These are phyloP conservation scores for Microsporum canis DNA, from an alignment of 2,329 filamentous ascomycete genomes.

Conservation along the genomic window DNA sequence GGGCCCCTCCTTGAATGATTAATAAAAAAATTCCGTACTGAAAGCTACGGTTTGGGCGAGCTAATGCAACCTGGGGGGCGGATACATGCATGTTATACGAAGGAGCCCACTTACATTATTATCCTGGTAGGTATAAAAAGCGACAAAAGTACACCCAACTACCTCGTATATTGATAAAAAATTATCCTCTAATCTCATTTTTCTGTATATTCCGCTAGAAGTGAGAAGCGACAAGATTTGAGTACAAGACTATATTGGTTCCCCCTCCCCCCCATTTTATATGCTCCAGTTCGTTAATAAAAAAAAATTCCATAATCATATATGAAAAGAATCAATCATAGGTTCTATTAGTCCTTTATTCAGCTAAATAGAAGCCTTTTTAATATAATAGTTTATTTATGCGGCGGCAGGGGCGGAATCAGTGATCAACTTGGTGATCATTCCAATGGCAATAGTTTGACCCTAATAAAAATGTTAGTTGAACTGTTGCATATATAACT, in stretches of 20 bases:
- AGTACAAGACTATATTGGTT: background rate
- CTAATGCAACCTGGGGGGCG: background rate
- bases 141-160: background rate
- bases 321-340: background rate
- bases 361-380: background rate
- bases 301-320: background rate
- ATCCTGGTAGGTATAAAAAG: background rate
- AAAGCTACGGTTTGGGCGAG: background rate
- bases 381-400: background rate
- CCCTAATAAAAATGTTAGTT: slow-evolving; percentile 46
- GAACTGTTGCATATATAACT: background rate
- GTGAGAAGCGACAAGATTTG: background rate
- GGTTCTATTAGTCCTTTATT: background rate
- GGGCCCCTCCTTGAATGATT: background rate
- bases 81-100: background rate
- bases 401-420: slow-evolving; percentile 18
- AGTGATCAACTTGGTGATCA: slow-evolving; percentile 81
- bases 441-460: slow-evolving; percentile 98
- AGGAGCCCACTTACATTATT: background rate
- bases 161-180: background rate
- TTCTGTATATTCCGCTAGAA: background rate
- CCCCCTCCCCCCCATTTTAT: background rate
- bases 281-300: background rate
- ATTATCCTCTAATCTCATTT: background rate
- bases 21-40: background rate